Evolutionary conservation across 2,329 filamentous ascomycete species (phyloP), one percentile per base, ranked within the genome.

Genomic region (Colletotrichum lindemuthianum): DNA sequence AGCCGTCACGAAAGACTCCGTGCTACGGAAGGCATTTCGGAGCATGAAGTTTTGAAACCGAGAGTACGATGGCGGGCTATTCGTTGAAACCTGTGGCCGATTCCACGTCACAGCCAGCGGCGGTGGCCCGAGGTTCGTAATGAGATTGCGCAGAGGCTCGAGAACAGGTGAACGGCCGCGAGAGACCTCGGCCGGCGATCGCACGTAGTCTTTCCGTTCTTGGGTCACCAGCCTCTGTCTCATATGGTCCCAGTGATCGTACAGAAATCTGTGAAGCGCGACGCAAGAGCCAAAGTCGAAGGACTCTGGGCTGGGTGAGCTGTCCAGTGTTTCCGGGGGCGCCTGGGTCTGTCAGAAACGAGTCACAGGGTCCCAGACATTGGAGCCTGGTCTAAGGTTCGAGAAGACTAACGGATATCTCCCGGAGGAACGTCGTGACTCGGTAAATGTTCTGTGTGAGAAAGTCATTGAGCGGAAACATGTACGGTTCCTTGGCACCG

Each of bases 41-140:
- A 91, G 81, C 89, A 91, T 91, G 70, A 91, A 91, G 68, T 90
- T 87, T 68, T 91, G 89, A 68, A 91, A 91, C 32, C 88, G 81
- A 2, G 88, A 90, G 72, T 91, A 91, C 7, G 85, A 78, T 1
- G 87, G 85, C 5, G 88, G 88, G 15, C 77, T 85, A 67, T 90
- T 91, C 33, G 82, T 74, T 1, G 86, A 86, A n/a, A 91, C 86
- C 53, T 86, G 83, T 9, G 89, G 89, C 53, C 88, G 80, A 68
- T 90, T 91, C 87, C 89, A 90, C 1, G 88, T 90, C 7, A 91
- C 86, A 48, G 89, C 88, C 67, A 91, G 78, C 2, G 88, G 88
- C 15, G 89, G 89, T 10, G 89, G 88, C 0, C 89, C 89, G 24
- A 91, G 80, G 60, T 89, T 90, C 11, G 86, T 84, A 69, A 91